These are phyloP conservation scores for Quercus lobata DNA, from an alignment of 331 rosid genomes.

Conservation along the genomic window DNA sequence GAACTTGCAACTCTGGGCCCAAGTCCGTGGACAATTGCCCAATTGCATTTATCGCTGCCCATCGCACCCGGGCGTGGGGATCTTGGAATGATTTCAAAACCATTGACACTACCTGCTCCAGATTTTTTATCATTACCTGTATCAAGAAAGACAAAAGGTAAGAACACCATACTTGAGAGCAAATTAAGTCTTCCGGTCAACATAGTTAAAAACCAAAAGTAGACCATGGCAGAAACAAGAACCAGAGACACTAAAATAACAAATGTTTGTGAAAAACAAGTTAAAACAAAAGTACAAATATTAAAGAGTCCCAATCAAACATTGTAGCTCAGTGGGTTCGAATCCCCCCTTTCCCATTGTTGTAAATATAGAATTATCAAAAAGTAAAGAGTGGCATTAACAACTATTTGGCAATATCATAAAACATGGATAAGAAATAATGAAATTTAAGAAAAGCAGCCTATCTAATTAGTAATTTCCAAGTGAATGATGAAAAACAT, in stretches of 20 bases:
- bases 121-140: constrained; percentile 64
- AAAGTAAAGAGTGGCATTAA: no score
- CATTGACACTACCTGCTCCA: constrained; percentile 66
- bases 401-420: no score
- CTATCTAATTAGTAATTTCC: no score
- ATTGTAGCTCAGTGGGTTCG: no score
- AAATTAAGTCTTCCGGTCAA: not conserved
- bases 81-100: constrained; percentile 51
- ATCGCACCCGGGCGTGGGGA: constrained; percentile 60
- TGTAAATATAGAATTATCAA: no score
- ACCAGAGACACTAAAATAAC: not conserved
- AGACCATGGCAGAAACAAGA: not conserved
- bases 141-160: not conserved
- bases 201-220: not conserved
- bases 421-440: no score
- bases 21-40: constrained; percentile 77
- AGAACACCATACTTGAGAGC: not conserved
- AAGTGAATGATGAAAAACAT: no score
- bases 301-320: not conserved
- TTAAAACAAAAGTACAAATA: not conserved
- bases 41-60: constrained; percentile 79
- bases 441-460: no score
- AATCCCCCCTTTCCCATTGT: no score
- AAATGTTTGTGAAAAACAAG: not conserved
- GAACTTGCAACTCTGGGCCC: constrained; percentile 68